Evolutionary conservation across 371 early-diverging fungal genomes (phyloP).

Genomic region (Mortierella sp.): DNA sequence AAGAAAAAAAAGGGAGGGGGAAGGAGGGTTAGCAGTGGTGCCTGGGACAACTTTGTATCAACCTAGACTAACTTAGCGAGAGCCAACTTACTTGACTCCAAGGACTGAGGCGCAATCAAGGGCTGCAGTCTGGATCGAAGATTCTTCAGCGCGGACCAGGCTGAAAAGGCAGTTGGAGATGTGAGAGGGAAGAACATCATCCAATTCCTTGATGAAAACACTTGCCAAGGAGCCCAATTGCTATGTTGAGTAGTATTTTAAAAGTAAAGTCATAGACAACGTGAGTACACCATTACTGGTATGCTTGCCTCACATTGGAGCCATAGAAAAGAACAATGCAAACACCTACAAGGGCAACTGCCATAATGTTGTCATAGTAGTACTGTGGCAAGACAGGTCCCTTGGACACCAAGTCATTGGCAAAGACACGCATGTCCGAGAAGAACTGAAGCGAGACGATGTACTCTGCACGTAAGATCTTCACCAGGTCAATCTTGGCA

Average conservation of each 20-base stretch:
- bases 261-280: too few relatives aligned
- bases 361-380: conserved; percentile 74
- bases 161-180: conserved; percentile 66
- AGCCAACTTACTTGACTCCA: conserved; percentile 55
- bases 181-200: conserved; percentile 68
- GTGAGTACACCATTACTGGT: too few relatives aligned
- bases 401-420: conserved; percentile 57
- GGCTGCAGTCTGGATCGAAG: conserved; percentile 65
- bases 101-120: conserved; percentile 66
- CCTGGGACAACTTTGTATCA: too few relatives aligned
- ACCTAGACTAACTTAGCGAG: too few relatives aligned
- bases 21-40: too few relatives aligned
- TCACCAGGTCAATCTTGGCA: conserved; percentile 47
- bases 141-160: conserved; percentile 56
- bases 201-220: conserved; percentile 69
- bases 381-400: conserved; percentile 62
- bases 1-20: neutral
- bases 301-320: too few relatives aligned
- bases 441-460: conserved; percentile 68
- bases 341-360: conserved; percentile 55
- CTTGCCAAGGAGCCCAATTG: conserved; percentile 69
- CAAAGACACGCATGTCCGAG: conserved; percentile 63
- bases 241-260: conserved; percentile 12
- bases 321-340: too few relatives aligned
- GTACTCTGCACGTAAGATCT: conserved; percentile 63